Percentiles rank a stretch among this genome's conserved stretches.
Conservation (phyloP, 352 stramenopile genomes). For the Phytophthora hibernalis region DNA sequence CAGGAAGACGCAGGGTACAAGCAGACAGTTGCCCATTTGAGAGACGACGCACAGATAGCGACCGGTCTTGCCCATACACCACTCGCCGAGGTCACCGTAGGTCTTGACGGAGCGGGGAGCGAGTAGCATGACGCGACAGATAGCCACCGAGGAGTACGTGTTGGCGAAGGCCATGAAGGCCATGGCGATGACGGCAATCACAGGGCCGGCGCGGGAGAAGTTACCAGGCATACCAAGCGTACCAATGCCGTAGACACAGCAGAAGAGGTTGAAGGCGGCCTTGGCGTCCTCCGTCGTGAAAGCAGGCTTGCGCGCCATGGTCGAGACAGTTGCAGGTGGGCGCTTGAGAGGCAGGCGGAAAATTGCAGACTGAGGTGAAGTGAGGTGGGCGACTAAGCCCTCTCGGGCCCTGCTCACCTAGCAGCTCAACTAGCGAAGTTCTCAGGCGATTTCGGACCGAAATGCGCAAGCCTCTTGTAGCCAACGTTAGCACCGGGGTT, state of each 20-base stretch:
- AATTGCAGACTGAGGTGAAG: conserved; percentile 28
- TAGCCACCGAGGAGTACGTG: conserved; percentile 43
- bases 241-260: conserved; percentile 61
- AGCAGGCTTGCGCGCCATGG: conserved; percentile 31
- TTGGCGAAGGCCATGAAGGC: conserved; percentile 65
- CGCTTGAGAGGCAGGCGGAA: conserved; percentile 17
- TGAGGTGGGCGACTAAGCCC: conserved; percentile 8
- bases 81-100: conserved; percentile 66
- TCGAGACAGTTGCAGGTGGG: conserved; percentile 8
- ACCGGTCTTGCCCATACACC: conserved; percentile 48
- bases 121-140: conserved; percentile 55
- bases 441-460: conserved; percentile 2
- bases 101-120: conserved; percentile 54
- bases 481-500: conserved; percentile 9
- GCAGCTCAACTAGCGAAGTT: conserved; percentile 27
- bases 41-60: conserved; percentile 46
- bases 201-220: conserved; percentile 51
- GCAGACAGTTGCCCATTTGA: conserved; percentile 49
- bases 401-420: conserved; percentile 11
- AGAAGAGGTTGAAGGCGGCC: conserved; percentile 50
- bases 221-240: conserved; percentile 65
- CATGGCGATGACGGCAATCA: conserved; percentile 43
- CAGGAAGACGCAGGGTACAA: conserved; percentile 57
- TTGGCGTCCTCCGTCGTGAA: conserved; percentile 66
- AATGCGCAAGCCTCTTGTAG: conserved; percentile 8